Conservation (phyloP, 2,329 filamentous ascomycete species). For the Colletotrichum melonis region DNA sequence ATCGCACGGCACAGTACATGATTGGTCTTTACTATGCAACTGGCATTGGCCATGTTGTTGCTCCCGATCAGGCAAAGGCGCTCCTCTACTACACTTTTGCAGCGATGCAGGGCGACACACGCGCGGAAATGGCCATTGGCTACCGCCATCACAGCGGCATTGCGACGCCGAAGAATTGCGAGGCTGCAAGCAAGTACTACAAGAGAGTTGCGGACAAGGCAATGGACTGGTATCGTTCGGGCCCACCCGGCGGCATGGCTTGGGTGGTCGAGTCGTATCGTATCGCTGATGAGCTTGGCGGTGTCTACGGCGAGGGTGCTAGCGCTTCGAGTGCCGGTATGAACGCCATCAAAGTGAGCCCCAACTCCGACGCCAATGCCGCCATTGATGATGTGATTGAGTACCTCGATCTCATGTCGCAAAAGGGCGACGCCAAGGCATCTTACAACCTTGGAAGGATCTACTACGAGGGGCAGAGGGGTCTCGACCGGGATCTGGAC, state of each 20-base stretch:
- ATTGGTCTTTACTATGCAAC: constrained; percentile 95
- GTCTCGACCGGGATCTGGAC: constrained; percentile 77
- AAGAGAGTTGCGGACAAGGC: constrained; percentile 94
- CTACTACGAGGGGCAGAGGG: constrained; percentile 87
- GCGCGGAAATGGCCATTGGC: constrained; percentile 93
- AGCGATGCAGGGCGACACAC: constrained; percentile 82
- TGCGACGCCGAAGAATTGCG: constrained; percentile 86
- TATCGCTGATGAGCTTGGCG: constrained; percentile 90
- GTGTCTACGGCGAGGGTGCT: constrained; percentile 94
- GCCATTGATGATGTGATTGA: constrained; percentile 94
- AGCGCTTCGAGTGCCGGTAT: constrained; percentile 88
- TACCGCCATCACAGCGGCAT: constrained; percentile 89
- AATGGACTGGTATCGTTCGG: constrained; percentile 86
- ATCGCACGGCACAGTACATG: constrained; percentile 96
- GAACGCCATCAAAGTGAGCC: constrained; percentile 79
- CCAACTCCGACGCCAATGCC: constrained; percentile 83
- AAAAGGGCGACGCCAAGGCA: constrained; percentile 89
- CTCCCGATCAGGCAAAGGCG: constrained; percentile 89
- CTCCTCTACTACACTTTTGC: constrained; percentile 96
- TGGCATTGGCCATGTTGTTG: constrained; percentile 83
- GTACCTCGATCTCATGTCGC: constrained; percentile 89
- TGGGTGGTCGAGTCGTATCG: constrained; percentile 84
- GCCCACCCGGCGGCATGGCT: constrained; percentile 86
- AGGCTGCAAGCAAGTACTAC: constrained; percentile 88
- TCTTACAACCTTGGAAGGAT: constrained; percentile 87